Conservation (phyloP, 2,329 filamentous ascomycete species). For the Fusarium torulosum region DNA sequence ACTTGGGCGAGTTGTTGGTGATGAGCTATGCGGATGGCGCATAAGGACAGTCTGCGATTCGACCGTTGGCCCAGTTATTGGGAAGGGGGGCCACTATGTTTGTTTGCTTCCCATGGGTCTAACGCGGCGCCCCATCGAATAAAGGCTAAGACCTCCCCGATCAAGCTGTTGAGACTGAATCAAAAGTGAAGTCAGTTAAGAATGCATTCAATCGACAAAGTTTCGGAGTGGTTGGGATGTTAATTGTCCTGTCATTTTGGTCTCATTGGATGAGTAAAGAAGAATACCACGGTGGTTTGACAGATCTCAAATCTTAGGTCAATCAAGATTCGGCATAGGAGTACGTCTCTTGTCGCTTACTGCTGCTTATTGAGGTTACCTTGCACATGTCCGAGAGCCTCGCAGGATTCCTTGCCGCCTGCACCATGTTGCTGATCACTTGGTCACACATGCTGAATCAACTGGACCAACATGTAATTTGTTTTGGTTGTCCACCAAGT, state of each 20-base stretch:
- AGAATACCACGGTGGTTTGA: constrained; percentile 32
- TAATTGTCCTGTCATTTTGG: constrained; percentile 11
- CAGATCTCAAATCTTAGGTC: constrained; percentile 34
- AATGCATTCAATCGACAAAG: constrained; percentile 8
- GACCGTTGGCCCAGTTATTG: constrained; percentile 32
- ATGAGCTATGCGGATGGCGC: constrained; percentile 39
- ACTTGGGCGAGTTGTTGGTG: constrained; percentile 40
- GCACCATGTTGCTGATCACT: constrained; percentile 21
- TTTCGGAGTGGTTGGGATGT: constrained; percentile 8
- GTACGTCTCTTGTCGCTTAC: constrained; percentile 17
- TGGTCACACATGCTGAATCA: constrained; percentile 26
- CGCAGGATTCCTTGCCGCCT: constrained; percentile 20
- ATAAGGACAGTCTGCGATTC: constrained; percentile 35
- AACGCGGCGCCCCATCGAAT: constrained; percentile 25
- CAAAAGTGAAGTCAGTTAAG: constrained; percentile 10
- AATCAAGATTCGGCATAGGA: constrained; percentile 25
- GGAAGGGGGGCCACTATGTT: constrained; percentile 22
- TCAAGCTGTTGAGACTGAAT: constrained; percentile 9
- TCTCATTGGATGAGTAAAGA: constrained; percentile 20
- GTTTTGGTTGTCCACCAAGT: constrained; percentile 1
- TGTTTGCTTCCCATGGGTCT: constrained; percentile 34
- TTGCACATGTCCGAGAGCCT: constrained; percentile 17
- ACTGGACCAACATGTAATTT: background rate
- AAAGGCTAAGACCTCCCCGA: constrained; percentile 10
- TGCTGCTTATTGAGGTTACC: constrained; percentile 16